Conservation (phyloP, 768 basidiomycete genomes). For the Lyophyllum shimeji region DNA sequence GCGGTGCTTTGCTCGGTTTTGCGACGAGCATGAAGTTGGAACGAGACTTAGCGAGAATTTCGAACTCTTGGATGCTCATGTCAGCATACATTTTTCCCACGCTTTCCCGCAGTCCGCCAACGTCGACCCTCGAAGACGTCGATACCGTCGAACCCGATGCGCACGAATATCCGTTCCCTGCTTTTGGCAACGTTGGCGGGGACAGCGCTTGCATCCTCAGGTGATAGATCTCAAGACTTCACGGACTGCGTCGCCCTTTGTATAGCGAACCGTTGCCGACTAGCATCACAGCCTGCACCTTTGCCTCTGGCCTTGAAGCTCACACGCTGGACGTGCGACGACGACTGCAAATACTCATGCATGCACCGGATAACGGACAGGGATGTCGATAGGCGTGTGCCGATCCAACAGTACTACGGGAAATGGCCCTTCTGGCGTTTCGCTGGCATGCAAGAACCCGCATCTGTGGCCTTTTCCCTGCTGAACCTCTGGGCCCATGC, state of each 20-base stretch:
- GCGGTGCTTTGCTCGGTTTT: background rate
- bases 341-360: constrained; percentile 89
- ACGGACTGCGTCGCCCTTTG: constrained; percentile 51
- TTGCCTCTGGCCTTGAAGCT: constrained; percentile 59
- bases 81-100: constrained; percentile 5
- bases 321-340: constrained; percentile 84
- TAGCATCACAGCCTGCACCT: constrained; percentile 23
- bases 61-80: background rate
- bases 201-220: constrained; percentile 49
- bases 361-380: constrained; percentile 75
- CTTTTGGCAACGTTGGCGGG: constrained; percentile 4
- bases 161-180: background rate
- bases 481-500: constrained; percentile 79
- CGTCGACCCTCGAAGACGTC: background rate
- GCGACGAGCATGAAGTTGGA: background rate
- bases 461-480: constrained; percentile 88
- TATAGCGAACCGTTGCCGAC: constrained; percentile 36
- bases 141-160: background rate
- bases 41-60: background rate
- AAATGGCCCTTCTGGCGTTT: constrained; percentile 97
- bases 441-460: constrained; percentile 91
- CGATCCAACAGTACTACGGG: constrained; percentile 81
- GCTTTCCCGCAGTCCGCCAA: background rate
- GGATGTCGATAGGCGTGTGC: constrained; percentile 39
- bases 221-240: constrained; percentile 59